These are phyloP conservation scores for Pythium utonaiense DNA, from an alignment of 352 stramenopile genomes.

Conservation along the genomic window DNA sequence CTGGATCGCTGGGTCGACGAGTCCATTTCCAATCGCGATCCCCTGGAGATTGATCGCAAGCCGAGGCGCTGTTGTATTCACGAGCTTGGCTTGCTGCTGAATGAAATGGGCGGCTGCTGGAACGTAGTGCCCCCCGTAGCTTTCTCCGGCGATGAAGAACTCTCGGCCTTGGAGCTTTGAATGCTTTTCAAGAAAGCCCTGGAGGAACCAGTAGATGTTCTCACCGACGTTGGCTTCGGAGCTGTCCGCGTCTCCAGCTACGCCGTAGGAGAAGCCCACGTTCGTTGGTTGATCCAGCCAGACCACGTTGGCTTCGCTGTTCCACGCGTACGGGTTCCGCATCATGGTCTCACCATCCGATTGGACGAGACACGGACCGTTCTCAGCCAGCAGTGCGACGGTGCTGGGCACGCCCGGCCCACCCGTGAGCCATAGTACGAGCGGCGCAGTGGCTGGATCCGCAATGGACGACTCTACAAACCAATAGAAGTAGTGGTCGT, in stretches of 20 bases:
- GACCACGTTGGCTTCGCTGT: constrained; percentile 45
- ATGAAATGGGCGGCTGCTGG: constrained; percentile 41
- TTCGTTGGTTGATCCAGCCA: constrained; percentile 45
- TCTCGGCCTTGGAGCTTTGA: constrained; percentile 34
- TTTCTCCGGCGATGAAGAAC: constrained; percentile 56
- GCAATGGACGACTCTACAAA: constrained; percentile 40
- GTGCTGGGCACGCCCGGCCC: constrained; percentile 39
- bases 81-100: too few relatives aligned
- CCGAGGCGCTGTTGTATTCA: too few relatives aligned
- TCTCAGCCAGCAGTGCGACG: constrained; percentile 43
- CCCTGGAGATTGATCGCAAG: constrained; percentile 61
- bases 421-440: constrained; percentile 61
- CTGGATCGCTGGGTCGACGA: constrained; percentile 50
- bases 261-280: constrained; percentile 52
- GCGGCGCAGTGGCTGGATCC: constrained; percentile 33
- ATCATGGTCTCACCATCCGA: constrained; percentile 20
- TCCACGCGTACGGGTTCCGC: constrained; percentile 50
- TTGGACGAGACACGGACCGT: constrained; percentile 48
- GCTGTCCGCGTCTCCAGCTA: constrained; percentile 38
- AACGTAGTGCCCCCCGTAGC: constrained; percentile 57
- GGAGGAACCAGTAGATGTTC: constrained; percentile 57
- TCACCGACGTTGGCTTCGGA: constrained; percentile 36
- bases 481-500: constrained; percentile 74
- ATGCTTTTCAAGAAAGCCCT: constrained; percentile 48
- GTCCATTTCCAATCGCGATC: constrained; percentile 71